Conservation (phyloP, 169 alveolate species). For the Eimeria falciformis region DNA sequence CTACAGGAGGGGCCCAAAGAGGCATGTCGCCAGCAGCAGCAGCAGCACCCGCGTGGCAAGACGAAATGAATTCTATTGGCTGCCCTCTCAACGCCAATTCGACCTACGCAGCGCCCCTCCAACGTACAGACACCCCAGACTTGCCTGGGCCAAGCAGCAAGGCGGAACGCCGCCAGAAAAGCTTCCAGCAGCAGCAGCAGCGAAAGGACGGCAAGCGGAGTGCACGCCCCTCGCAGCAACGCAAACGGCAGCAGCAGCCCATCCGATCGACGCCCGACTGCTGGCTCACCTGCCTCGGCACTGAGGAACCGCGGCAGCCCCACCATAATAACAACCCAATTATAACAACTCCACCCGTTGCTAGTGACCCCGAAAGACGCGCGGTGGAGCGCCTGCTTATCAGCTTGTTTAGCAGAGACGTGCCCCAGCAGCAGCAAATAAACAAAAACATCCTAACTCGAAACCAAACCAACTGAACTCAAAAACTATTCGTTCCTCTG, state of each 20-base stretch:
- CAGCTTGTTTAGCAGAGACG: neutral
- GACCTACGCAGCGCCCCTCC: no score
- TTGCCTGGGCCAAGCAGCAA: neutral
- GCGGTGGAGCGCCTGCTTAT: neutral
- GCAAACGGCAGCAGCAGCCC: constrained; percentile 3
- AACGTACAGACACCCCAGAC: no score
- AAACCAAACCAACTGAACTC: no score
- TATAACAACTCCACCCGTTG: neutral
- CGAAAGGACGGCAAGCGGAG: neutral
- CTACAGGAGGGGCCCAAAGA: neutral
- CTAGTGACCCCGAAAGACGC: neutral
- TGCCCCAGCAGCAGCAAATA: constrained; percentile 1
- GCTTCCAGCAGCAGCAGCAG: constrained; percentile 22
- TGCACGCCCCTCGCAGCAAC: neutral
- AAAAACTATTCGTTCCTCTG: no score
- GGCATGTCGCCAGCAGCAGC: neutral
- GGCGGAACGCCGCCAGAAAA: neutral
- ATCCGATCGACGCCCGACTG: neutral
- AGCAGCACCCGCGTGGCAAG: neutral
- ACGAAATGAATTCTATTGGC: no score
- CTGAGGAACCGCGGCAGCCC: neutral
- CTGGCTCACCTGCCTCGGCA: constrained; percentile 12
- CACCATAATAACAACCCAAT: neutral
- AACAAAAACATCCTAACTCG: no score
- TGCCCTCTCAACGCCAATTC: no score